Conservation (phyloP, 2,329 filamentous ascomycete species). For the Raffaelea arxii region DNA sequence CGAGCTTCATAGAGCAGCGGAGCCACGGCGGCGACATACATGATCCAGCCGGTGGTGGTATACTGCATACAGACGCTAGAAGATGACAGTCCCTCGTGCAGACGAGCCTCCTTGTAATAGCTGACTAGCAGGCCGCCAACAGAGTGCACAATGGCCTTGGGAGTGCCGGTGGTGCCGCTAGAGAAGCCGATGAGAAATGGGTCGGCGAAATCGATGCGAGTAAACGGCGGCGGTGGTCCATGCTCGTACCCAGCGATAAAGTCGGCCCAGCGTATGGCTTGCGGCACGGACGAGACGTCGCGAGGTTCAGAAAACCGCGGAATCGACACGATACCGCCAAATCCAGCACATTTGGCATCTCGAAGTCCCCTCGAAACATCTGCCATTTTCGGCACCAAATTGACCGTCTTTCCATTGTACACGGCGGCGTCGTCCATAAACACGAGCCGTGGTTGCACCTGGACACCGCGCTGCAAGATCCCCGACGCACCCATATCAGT, state of each 20-base stretch:
- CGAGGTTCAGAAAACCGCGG: conserved; percentile 51
- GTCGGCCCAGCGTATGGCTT: conserved; percentile 26
- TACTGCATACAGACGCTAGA: conserved; percentile 41
- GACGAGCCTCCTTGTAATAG: conserved; percentile 45
- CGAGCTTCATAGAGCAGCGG: conserved; percentile 50
- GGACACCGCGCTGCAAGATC: conserved; percentile 62
- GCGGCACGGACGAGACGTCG: conserved; percentile 46
- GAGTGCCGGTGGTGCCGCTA: conserved; percentile 71
- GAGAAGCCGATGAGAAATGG: conserved; percentile 73
- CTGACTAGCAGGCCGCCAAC: conserved; percentile 53
- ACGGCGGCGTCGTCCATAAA: conserved; percentile 74
- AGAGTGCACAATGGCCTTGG: conserved; percentile 79
- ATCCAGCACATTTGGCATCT: conserved; percentile 40
- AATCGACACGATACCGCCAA: conserved; percentile 55
- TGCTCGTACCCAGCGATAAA: conserved; percentile 29
- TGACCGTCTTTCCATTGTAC: conserved; percentile 68
- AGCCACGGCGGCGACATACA: conserved; percentile 60
- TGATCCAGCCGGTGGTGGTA: conserved; percentile 76
- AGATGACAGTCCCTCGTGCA: conserved; percentile 34
- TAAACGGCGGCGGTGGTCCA: conserved; percentile 35
- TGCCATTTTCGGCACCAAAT: conserved; percentile 62
- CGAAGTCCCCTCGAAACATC: conserved; percentile 56
- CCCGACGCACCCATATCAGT: conserved; percentile 80
- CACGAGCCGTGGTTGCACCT: conserved; percentile 69
- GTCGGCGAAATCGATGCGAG: conserved; percentile 58